These are phyloP conservation scores for Monosporozyma unispora DNA, from an alignment of 805 yeast species.

Conservation along the genomic window DNA sequence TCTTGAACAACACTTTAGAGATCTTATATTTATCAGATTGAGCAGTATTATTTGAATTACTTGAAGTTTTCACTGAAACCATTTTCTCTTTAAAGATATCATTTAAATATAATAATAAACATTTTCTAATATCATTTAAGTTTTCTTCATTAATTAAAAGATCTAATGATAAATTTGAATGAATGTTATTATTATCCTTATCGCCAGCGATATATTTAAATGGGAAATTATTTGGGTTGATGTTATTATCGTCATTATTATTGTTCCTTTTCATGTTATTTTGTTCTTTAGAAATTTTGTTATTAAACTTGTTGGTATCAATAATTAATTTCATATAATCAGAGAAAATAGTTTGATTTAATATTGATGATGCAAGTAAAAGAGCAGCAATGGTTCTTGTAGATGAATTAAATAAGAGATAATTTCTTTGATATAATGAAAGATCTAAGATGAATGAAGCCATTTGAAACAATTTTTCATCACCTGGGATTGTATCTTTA, in stretches of 20 bases:
- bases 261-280: background rate
- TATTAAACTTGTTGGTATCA: background rate
- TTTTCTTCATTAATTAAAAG: slow-evolving; percentile 7
- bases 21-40: slow-evolving; percentile 4
- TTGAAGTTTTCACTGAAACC: slow-evolving; percentile 1
- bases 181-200: slow-evolving; percentile 1
- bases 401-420: slow-evolving; percentile 38
- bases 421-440: slow-evolving; percentile 41
- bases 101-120: slow-evolving; percentile 14
- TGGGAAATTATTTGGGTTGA: background rate
- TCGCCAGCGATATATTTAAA: slow-evolving; percentile 14
- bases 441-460: slow-evolving; percentile 47
- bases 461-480: slow-evolving; percentile 14
- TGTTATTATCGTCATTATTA: background rate
- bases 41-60: background rate
- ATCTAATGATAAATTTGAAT: background rate
- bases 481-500: slow-evolving; percentile 5
- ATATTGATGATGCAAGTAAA: slow-evolving; percentile 42
- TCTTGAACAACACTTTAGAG: slow-evolving; percentile 15
- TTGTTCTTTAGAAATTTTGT: background rate
- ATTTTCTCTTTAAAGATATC: slow-evolving; percentile 12
- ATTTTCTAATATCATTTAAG: slow-evolving; percentile 15
- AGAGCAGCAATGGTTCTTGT: slow-evolving; percentile 42
- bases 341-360: slow-evolving; percentile 22
- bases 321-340: slow-evolving; percentile 3